Conservation (phyloP, 345 rosid species). For the Garcia nutans region DNA sequence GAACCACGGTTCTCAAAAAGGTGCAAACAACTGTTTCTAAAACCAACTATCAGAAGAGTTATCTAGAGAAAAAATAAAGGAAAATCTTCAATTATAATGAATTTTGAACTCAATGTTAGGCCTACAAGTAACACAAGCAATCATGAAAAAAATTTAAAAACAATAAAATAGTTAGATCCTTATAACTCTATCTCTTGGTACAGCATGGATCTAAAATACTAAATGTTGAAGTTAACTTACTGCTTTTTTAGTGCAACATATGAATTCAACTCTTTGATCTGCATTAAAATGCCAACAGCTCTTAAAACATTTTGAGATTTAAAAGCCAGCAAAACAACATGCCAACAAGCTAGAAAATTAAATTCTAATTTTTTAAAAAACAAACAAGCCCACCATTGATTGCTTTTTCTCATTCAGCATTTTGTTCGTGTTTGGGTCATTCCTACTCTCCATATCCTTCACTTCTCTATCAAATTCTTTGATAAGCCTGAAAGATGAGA, state of each 20-base stretch:
- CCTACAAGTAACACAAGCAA: not conserved
- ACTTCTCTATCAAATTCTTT: slow-evolving; percentile 89
- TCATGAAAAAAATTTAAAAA: not conserved
- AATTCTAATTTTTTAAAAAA: not conserved
- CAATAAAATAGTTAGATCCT: not conserved
- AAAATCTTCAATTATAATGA: not conserved
- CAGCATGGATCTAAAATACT: not conserved
- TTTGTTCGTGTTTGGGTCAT: slow-evolving; percentile 57
- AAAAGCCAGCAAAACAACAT: not conserved
- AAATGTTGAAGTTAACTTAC: slow-evolving; percentile 37
- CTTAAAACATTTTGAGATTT: slow-evolving; percentile 20
- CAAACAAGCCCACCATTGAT: slow-evolving; percentile 54
- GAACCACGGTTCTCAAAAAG: not conserved
- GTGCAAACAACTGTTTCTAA: not conserved
- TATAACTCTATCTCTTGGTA: not conserved
- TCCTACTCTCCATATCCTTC: slow-evolving; percentile 62
- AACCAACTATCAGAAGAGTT: not conserved
- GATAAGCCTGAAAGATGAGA: slow-evolving; percentile 62
- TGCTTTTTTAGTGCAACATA: slow-evolving; percentile 77
- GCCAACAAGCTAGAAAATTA: not conserved
- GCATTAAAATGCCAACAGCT: slow-evolving; percentile 31
- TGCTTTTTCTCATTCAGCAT: slow-evolving; percentile 83
- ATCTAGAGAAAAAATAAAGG: not conserved
- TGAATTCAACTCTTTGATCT: slow-evolving; percentile 81
- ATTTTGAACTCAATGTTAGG: not conserved